Conservation (phyloP, 192 early-diverging fungal species). For the Coemansia furcata region DNA sequence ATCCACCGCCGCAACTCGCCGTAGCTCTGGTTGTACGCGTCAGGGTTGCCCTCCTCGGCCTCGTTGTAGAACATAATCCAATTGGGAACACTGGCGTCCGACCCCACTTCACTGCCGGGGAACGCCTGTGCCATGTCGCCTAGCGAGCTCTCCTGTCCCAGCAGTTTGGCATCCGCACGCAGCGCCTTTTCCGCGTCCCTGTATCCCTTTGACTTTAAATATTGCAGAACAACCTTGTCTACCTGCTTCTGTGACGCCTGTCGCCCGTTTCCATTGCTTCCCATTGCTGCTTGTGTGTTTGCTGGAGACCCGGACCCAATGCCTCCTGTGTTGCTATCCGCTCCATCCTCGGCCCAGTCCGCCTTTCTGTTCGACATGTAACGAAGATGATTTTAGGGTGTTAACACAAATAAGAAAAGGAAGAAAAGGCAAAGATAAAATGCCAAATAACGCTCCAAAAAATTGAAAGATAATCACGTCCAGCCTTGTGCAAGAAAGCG, state of each 20-base stretch:
- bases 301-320: neutral
- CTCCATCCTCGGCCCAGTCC: neutral
- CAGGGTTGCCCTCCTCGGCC: slow-evolving; percentile 73
- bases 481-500: neutral
- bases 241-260: slow-evolving; percentile 43
- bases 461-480: neutral
- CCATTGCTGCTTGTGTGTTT: neutral
- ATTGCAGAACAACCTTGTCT: slow-evolving; percentile 65
- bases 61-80: slow-evolving; percentile 68
- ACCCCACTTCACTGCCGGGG: slow-evolving; percentile 44
- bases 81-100: slow-evolving; percentile 60
- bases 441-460: neutral
- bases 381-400: neutral
- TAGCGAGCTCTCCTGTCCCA: slow-evolving; percentile 42
- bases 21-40: slow-evolving; percentile 81
- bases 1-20: slow-evolving; percentile 79
- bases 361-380: slow-evolving; percentile 10
- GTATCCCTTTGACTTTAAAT: slow-evolving; percentile 69
- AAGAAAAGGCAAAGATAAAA: neutral
- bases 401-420: neutral
- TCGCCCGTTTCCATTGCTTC: slow-evolving; percentile 5
- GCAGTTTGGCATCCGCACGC: slow-evolving; percentile 56
- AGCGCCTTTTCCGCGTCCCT: slow-evolving; percentile 64
- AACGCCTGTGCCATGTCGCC: slow-evolving; percentile 47
- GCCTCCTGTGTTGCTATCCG: neutral